A percentile compares a stretch with the other conserved stretches of the same genome.
These are phyloP conservation scores for Calocybe gambosa DNA, from an alignment of 1,284 basidiomycete species.

Conservation along the genomic window DNA sequence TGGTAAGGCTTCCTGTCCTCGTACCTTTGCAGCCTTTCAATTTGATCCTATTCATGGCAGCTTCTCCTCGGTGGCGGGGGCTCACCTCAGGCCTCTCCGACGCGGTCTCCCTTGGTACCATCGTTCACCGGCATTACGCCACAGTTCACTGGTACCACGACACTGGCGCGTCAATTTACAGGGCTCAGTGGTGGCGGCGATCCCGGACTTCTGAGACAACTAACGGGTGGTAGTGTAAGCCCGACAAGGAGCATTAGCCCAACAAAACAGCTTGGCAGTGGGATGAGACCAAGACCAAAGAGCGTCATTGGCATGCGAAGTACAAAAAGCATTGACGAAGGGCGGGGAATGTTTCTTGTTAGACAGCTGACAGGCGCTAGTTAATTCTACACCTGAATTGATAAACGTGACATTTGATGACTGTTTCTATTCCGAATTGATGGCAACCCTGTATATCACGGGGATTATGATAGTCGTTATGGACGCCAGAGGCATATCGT, in stretches of 20 bases:
- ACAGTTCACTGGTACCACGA: conserved; percentile 64
- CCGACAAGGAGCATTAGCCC: conserved; percentile 56
- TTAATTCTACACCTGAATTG: neutral
- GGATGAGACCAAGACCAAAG: conserved; percentile 46
- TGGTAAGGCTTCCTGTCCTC: conserved; percentile 40
- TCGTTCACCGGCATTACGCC: conserved; percentile 44
- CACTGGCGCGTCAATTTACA: conserved; percentile 69
- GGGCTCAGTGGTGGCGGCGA: conserved; percentile 44
- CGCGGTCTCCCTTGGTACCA: conserved; percentile 39
- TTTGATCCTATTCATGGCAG: conserved; percentile 28
- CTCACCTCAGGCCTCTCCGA: conserved; percentile 43
- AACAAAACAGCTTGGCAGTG: conserved; percentile 43
- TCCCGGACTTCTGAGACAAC: conserved; percentile 45
- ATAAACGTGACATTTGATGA: neutral
- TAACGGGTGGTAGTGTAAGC: conserved; percentile 61
- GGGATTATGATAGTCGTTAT: conserved; percentile 4
- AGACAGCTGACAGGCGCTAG: conserved; percentile 62
- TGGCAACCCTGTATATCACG: neutral
- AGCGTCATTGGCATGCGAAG: conserved; percentile 57
- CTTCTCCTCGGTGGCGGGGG: conserved; percentile 48
- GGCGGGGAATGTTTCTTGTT: conserved; percentile 60
- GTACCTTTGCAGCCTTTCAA: neutral
- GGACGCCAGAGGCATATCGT: neutral
- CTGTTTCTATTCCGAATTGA: neutral
- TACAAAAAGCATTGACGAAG: conserved; percentile 53